Conservation (phyloP, 805 yeast genomes). For the Saturnispora ahearnii region DNA sequence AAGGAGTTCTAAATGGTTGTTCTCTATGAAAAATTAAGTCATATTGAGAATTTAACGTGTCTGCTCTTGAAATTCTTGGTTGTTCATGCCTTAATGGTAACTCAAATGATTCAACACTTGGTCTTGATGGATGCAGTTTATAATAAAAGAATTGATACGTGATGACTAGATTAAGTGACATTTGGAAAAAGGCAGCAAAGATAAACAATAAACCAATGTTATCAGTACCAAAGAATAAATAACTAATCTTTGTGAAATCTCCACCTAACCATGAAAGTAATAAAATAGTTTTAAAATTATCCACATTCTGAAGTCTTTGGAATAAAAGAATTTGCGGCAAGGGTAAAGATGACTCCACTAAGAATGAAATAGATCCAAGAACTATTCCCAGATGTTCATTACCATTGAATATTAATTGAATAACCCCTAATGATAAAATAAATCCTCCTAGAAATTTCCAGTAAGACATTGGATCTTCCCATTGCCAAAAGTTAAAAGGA, state of each 20-base stretch:
- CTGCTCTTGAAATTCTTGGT: not conserved
- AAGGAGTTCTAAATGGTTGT: slow-evolving; percentile 6
- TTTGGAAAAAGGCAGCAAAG: slow-evolving; percentile 68
- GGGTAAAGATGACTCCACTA: slow-evolving; percentile 66
- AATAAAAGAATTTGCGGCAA: slow-evolving; percentile 70
- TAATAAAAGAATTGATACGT: slow-evolving; percentile 66
- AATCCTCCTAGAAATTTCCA: slow-evolving; percentile 43
- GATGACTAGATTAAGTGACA: slow-evolving; percentile 62
- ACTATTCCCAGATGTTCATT: slow-evolving; percentile 24
- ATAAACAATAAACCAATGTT: slow-evolving; percentile 58
- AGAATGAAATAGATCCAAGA: slow-evolving; percentile 34
- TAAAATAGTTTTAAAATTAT: slow-evolving; percentile 70
- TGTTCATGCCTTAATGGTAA: slow-evolving; percentile 2
- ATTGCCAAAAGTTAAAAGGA: slow-evolving; percentile 75
- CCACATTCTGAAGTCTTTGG: slow-evolving; percentile 55
- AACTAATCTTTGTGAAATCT: slow-evolving; percentile 68
- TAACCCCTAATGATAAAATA: slow-evolving; percentile 13
- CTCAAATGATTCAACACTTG: slow-evolving; percentile 4
- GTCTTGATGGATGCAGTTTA: slow-evolving; percentile 23
- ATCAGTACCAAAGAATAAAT: slow-evolving; percentile 66
- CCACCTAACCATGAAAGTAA: slow-evolving; percentile 85
- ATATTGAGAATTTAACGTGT: not conserved
- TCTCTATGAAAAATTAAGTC: not conserved
- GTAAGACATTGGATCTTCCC: slow-evolving; percentile 34
- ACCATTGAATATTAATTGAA: slow-evolving; percentile 20